These are phyloP conservation scores for Cryomyces antarcticus DNA, from an alignment of 495 filamentous ascomycete genomes.

Conservation along the genomic window DNA sequence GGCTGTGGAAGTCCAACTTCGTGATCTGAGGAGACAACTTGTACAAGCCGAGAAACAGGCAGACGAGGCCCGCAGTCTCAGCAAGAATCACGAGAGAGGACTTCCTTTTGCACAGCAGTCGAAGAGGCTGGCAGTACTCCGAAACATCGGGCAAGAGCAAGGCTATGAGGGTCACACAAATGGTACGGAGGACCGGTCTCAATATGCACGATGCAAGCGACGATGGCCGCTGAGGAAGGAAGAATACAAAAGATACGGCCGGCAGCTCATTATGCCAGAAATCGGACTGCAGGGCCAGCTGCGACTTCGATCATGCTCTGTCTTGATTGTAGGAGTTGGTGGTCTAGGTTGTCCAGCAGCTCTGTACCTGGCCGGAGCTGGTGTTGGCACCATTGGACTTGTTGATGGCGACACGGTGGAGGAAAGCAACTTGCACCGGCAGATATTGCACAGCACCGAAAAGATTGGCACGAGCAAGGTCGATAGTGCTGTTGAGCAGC, in stretches of 20 bases:
- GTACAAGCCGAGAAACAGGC: too few relatives aligned
- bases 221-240: slow-evolving; percentile 42
- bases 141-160: too few relatives aligned
- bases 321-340: slow-evolving; percentile 80
- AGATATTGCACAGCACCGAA: slow-evolving; percentile 55
- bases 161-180: too few relatives aligned
- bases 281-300: slow-evolving; percentile 78
- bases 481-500: slow-evolving; percentile 48
- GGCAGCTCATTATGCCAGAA: slow-evolving; percentile 79
- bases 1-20: too few relatives aligned
- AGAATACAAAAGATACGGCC: slow-evolving; percentile 71
- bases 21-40: too few relatives aligned
- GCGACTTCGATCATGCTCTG: slow-evolving; percentile 41
- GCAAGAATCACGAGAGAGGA: too few relatives aligned
- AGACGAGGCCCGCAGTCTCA: too few relatives aligned
- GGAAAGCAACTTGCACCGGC: slow-evolving; percentile 77
- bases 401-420: slow-evolving; percentile 81
- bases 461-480: slow-evolving; percentile 67
- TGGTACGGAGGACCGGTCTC: too few relatives aligned
- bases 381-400: slow-evolving; percentile 64
- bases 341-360: slow-evolving; percentile 85
- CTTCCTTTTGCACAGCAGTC: too few relatives aligned
- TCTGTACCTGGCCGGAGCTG: slow-evolving; percentile 72
- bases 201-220: not conserved
- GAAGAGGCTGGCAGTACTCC: too few relatives aligned